Percentiles rank a stretch among this genome's conserved stretches.
Evolutionary conservation across 768 basidiomycete species (phyloP).

Genomic region (Termitomyces eurrhizus): DNA sequence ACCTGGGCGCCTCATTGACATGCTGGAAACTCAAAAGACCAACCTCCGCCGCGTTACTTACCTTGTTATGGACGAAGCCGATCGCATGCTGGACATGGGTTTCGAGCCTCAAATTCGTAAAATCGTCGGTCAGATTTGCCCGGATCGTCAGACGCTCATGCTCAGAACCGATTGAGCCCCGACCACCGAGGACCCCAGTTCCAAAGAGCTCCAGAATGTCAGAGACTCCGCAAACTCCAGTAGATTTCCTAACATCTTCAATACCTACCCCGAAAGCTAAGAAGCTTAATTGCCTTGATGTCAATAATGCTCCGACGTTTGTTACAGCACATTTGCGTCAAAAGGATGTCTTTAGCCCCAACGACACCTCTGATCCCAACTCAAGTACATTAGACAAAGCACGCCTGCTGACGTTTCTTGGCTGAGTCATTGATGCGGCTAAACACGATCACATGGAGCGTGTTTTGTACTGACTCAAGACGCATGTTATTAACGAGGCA

Average conservation of each 20-base stretch:
- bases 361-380: conserved; percentile 15
- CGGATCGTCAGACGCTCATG: conserved; percentile 98
- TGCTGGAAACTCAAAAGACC: conserved; percentile 96
- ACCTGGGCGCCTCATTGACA: conserved; percentile 98
- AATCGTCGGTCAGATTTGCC: conserved; percentile 95
- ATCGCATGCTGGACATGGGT: conserved; percentile 99
- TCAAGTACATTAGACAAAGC: too few relatives aligned
- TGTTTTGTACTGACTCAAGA: too few relatives aligned
- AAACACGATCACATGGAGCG: too few relatives aligned
- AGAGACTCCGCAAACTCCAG: too few relatives aligned
- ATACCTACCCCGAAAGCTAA: too few relatives aligned
- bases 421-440: too few relatives aligned
- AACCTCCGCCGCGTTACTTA: conserved; percentile 96
- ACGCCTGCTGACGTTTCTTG: too few relatives aligned
- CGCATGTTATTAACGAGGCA: too few relatives aligned
- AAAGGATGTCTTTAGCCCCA: conserved; percentile 7
- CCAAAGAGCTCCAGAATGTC: too few relatives aligned
- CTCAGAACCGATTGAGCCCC: conserved; percentile 13
- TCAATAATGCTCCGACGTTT: conserved; percentile 31
- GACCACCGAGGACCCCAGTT: conserved; percentile 12
- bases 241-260: too few relatives aligned
- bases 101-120: conserved; percentile 99
- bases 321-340: conserved; percentile 25
- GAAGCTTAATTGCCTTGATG: too few relatives aligned
- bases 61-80: conserved; percentile 98